Base-by-base conservation (phyloP, 2,329 filamentous ascomycete genomes). In the Bipolaris gigantea region DNA sequence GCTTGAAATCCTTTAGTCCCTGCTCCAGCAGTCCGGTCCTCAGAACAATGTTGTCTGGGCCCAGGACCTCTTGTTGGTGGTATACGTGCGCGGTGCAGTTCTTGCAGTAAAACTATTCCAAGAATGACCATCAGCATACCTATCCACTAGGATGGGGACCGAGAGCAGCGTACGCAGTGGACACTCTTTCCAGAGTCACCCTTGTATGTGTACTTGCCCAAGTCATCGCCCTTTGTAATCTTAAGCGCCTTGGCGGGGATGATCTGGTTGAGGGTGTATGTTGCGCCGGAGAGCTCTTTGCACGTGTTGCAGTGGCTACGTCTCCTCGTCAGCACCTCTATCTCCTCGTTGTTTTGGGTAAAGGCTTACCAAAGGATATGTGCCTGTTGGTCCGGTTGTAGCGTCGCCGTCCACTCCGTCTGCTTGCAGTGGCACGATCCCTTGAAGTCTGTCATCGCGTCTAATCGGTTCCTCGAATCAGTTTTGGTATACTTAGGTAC, bases 341-440 rank as follows among this genome's bases (percentile, higher is more conserved):
- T 30, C 27, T 5, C 10, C 27, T 30, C 10, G 13, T 13, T 11
- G 13, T 13, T 10, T 30, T 10, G 1, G 7, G 3, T 11, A 10
- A 9, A 5, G 9, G 77, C 73, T 50, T 76, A 77, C 75, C 77
- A 80, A 10, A 79, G 72, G 53, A 80, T 73, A 63, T 79, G 77
- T 18, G 68, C 71, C 74, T 65, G 70, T 67, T 75, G 76, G 34
- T 79, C 78, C 25, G 76, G 64, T 39, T 70, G 74, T 53, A 84
- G 73, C 55, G 76, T 79, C 47, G 78, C 80, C 39, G 77, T 76
- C 79, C 79, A 84, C 61, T 80, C 73, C 43, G 75, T 78, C 63
- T 81, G 72, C 64, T 81, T 81, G 68, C 83, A 84, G 66, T 83
- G 81, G 76, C 83, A 84, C 41, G 77, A 74, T 65, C 81, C 82